These are phyloP conservation scores for Phialophora tarda DNA, from an alignment of 2,329 filamentous ascomycete species.

Conservation along the genomic window DNA sequence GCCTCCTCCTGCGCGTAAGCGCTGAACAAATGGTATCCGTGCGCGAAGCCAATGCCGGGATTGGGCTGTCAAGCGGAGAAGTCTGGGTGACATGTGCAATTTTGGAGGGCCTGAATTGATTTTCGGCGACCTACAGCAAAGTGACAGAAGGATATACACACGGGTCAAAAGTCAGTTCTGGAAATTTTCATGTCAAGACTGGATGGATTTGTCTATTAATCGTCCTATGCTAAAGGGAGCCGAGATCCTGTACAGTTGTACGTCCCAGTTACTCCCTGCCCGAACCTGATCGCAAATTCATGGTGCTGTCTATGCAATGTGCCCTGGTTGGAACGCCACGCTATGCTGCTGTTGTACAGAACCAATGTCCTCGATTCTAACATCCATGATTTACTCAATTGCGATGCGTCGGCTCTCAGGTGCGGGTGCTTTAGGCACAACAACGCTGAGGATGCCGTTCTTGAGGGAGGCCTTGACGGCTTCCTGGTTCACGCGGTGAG, in stretches of 20 bases:
- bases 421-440: conserved; percentile 62
- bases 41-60: not conserved
- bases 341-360: conserved; percentile 26
- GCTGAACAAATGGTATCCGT: not conserved
- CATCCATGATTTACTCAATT: conserved; percentile 55
- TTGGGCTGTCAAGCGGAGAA: not conserved
- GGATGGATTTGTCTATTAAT: not conserved
- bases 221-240: conserved; percentile 18
- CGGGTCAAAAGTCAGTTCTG: not conserved
- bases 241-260: conserved; percentile 19
- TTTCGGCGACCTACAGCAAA: not conserved
- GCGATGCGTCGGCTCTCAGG: conserved; percentile 59
- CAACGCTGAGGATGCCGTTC: conserved; percentile 63
- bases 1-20: not conserved
- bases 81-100: conserved; percentile 4
- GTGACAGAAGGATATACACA: not conserved
- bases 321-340: conserved; percentile 17
- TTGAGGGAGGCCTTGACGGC: conserved; percentile 65
- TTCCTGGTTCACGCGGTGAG: conserved; percentile 63
- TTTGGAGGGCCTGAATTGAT: conserved; percentile 2
- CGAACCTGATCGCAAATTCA: not conserved
- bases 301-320: not conserved
- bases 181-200: not conserved
- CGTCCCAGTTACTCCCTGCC: conserved; percentile 18
- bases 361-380: conserved; percentile 5